Percentiles rank a stretch among this genome's conserved stretches.
These are phyloP conservation scores for Fusarium aywerte DNA, from an alignment of 2,329 filamentous ascomycete species.

Conservation along the genomic window DNA sequence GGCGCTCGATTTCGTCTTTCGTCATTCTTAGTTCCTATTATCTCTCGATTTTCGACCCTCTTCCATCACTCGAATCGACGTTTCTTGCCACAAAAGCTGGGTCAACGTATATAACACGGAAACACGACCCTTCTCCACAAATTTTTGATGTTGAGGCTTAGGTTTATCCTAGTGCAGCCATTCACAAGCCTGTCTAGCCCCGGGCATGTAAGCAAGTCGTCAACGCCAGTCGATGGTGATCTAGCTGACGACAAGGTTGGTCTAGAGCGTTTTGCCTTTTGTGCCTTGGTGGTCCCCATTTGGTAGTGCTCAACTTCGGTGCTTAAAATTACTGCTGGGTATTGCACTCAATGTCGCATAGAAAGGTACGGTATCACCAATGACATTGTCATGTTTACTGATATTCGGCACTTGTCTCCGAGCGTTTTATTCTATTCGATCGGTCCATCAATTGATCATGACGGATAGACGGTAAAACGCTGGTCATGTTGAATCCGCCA, in stretches of 20 bases:
- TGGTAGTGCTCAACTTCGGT: slow-evolving; percentile 3
- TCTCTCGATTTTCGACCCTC: slow-evolving; percentile 1
- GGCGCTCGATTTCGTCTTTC: background rate
- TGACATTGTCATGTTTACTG: background rate
- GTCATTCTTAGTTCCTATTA: background rate
- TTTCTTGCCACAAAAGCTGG: slow-evolving; percentile 1
- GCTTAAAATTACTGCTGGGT: slow-evolving; percentile 26
- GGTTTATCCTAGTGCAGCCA: slow-evolving; percentile 25
- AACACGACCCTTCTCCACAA: slow-evolving; percentile 33
- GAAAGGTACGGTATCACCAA: background rate
- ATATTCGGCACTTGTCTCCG: background rate
- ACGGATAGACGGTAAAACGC: background rate
- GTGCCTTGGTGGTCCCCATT: slow-evolving; percentile 4
- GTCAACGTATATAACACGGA: slow-evolving; percentile 41
- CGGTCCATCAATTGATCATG: background rate
- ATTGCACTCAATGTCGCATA: background rate
- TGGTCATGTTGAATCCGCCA: slow-evolving; percentile 14
- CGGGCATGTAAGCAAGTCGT: slow-evolving; percentile 29
- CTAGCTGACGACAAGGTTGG: slow-evolving; percentile 33
- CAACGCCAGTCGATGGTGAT: slow-evolving; percentile 32
- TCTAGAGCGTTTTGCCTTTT: slow-evolving; percentile 35
- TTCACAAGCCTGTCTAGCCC: slow-evolving; percentile 14
- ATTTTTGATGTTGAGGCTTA: slow-evolving; percentile 14
- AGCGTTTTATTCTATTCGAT: background rate
- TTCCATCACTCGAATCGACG: background rate